Evolutionary conservation across 176 grass and related monocot genomes (phyloP).

Genomic region (Thinopyrum elongatum): DNA sequence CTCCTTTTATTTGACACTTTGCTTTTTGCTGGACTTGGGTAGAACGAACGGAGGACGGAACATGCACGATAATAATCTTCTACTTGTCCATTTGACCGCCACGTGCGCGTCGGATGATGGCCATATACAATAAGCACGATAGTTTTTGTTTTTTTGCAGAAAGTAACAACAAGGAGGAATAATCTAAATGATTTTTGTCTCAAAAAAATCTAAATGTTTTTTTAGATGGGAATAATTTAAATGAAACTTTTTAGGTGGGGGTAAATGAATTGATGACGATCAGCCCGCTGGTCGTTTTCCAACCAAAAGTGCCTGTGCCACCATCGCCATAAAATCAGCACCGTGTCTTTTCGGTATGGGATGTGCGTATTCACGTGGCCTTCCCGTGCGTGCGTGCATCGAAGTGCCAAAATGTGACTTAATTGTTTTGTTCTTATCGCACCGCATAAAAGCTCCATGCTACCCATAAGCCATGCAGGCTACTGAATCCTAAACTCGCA

Average conservation of each 20-base stretch:
- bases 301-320: background rate
- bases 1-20: background rate
- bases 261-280: background rate
- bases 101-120: background rate
- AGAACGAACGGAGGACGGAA: constrained; percentile 5
- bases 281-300: constrained; percentile 20
- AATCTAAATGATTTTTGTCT: no score
- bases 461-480: background rate
- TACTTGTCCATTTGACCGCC: background rate
- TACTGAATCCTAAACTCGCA: background rate
- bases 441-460: background rate
- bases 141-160: background rate
- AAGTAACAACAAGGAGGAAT: no score
- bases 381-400: constrained; percentile 5
- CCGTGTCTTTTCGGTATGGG: background rate
- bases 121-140: no score
- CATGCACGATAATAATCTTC: background rate
- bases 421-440: constrained; percentile 18
- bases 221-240: no score
- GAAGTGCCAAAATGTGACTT: background rate
- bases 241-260: background rate
- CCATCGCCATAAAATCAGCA: background rate
- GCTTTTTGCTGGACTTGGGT: background rate
- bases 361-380: background rate
- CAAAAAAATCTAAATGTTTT: no score